Evolutionary conservation across 805 yeast species (phyloP), one percentile per base, ranked within the genome.

Genomic region (Naumovozyma dairenensis): DNA sequence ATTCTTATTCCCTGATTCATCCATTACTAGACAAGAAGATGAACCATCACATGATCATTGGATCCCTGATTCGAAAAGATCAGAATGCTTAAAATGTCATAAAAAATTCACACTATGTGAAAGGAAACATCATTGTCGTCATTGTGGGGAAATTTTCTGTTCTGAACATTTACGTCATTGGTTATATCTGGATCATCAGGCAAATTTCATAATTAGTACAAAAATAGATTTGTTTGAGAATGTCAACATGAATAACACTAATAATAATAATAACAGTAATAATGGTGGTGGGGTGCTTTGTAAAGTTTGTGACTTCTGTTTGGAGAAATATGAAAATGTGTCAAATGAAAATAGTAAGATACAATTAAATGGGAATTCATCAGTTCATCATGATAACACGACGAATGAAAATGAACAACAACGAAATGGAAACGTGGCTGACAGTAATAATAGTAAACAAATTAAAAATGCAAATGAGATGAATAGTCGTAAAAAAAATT

Each of bases 111-210:
- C 86, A 24, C 77, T 77, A 46, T 80, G 76, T 63, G 95, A 71
- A 54, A 71, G 87, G 46, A 69, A 77, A 42, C 94, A 82, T 51
- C 94, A 82, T 61, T 82, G 94, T 53, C 71, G 94, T 34, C 77
- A 78, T 52, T 82, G 94, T 56, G 94, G 94, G 24, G 84, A 80
- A 26, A 72, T 82, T 15, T 82, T 73, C 49, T 82, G 94, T 55
- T 72, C 74, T 21, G 74, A 70, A 39, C 87, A 83, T 55, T 67
- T 77, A 4, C 61, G 69, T 6, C 77, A 74, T 46, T 63, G 63
- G 61, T 53, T 72, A 42, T 66, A 75, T 59, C 63, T 73, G 50
- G 63, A 76, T 51, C 62, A 68, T 48, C 54, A 71, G 57, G 74
- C 92, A 22, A 74, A 73, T 43, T 76, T 75, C 43, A 69, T 76